Evolutionary conservation across 805 yeast species (phyloP).

Genomic region (Saturnispora quitensis): DNA sequence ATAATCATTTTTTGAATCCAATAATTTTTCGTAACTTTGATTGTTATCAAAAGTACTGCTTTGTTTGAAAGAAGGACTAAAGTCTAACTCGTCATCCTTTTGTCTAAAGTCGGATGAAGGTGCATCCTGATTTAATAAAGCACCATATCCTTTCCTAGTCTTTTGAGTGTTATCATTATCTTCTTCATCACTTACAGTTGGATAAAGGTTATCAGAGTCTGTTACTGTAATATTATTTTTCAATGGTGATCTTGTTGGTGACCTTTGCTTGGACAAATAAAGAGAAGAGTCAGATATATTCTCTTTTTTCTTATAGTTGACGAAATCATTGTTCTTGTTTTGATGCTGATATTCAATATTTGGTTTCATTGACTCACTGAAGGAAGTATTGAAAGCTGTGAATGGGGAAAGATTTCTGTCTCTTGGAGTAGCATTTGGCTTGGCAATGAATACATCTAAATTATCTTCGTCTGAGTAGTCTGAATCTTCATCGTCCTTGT

Average conservation of each 20-base stretch:
- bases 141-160: background rate
- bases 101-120: background rate
- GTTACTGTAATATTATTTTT: background rate
- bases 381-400: slow-evolving; percentile 27
- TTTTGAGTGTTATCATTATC: background rate
- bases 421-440: background rate
- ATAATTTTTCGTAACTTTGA: background rate
- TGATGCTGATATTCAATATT: slow-evolving; percentile 1
- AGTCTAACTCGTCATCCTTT: slow-evolving; percentile 1
- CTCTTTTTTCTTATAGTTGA: background rate
- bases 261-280: slow-evolving; percentile 17
- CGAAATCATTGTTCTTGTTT: background rate
- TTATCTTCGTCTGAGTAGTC: slow-evolving; percentile 8
- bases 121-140: background rate
- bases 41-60: background rate
- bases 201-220: slow-evolving; percentile 1
- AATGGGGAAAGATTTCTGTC: slow-evolving; percentile 28
- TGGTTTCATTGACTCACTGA: slow-evolving; percentile 20
- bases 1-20: background rate
- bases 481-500: slow-evolving; percentile 12
- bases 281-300: background rate
- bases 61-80: slow-evolving; percentile 2
- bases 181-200: slow-evolving; percentile 3
- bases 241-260: background rate
- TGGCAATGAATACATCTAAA: slow-evolving; percentile 5